Percentiles rank a stretch among this genome's conserved stretches.
Conservation (phyloP, 139 green algal genomes). For the Closterium sp. region DNA sequence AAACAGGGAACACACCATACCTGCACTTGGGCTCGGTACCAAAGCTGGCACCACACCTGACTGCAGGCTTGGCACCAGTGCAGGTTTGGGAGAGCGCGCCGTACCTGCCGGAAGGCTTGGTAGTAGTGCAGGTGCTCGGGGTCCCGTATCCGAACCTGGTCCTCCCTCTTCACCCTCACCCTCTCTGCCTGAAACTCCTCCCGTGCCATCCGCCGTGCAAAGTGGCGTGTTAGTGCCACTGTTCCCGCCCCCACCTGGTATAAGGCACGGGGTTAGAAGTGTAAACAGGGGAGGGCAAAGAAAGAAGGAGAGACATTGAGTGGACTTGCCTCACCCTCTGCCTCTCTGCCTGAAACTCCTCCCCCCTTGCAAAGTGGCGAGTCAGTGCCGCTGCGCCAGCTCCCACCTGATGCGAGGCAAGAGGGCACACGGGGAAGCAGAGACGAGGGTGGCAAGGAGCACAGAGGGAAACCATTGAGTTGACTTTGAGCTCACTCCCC, state of each 20-base stretch:
- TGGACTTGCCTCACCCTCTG: neutral
- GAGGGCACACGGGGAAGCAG: neutral
- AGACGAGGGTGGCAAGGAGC: neutral
- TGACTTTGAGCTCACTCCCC: neutral
- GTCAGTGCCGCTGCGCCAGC: neutral
- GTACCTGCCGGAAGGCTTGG: neutral
- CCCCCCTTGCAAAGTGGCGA: neutral
- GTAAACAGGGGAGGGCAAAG: neutral
- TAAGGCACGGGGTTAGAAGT: neutral
- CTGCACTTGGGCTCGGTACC: too few species aligned
- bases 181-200: conserved; percentile 11
- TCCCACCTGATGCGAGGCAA: conserved; percentile 7
- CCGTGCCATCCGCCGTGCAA: neutral
- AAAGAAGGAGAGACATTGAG: neutral
- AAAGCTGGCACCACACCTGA: too few species aligned
- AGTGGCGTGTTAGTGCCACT: neutral
- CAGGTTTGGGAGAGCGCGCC: neutral
- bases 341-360: neutral
- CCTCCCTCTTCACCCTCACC: neutral
- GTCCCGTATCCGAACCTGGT: conserved; percentile 29
- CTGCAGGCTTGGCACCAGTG: neutral
- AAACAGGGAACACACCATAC: too few species aligned
- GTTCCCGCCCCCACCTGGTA: conserved; percentile 22
- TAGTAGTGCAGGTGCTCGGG: conserved; percentile 45
- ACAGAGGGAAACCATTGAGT: neutral